phyloP scores from a whole-genome alignment of 495 filamentous ascomycete genomes.

The Neurospora intermedia region DNA sequence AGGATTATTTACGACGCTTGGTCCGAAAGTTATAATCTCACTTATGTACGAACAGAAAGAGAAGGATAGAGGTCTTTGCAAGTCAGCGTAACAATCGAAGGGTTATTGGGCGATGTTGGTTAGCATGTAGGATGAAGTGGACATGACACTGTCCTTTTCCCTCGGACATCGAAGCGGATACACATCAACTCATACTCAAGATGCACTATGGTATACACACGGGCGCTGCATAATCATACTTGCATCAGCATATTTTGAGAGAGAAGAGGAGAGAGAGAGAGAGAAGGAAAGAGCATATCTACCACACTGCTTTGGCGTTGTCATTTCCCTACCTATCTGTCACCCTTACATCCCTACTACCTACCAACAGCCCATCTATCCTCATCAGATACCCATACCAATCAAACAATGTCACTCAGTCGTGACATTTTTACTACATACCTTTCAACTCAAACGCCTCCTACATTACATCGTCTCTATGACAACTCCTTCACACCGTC shows the following conservation, averaged over 20 bases:
- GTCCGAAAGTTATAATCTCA: neutral
- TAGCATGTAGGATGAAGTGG: neutral
- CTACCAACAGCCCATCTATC: neutral
- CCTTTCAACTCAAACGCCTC: neutral
- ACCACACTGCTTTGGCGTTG: neutral
- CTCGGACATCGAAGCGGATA: neutral
- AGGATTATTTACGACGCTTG: neutral
- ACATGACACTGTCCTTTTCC: neutral
- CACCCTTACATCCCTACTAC: neutral
- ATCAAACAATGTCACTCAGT: neutral
- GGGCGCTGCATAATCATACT: neutral
- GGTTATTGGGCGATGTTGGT: neutral
- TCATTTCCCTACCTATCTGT: neutral
- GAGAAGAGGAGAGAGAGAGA: neutral
- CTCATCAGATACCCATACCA: neutral
- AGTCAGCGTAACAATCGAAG: neutral
- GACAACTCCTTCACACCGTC: neutral
- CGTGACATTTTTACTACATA: neutral
- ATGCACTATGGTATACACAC: neutral
- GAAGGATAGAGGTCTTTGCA: neutral
- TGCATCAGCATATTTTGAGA: neutral
- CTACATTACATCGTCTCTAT: neutral
- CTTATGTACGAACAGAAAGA: neutral
- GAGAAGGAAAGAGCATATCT: neutral
- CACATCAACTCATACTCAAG: neutral